Percentiles rank a stretch among this genome's conserved stretches.
Conservation (phyloP, 1,284 basidiomycete genomes). For the Puccinia hordei region DNA sequence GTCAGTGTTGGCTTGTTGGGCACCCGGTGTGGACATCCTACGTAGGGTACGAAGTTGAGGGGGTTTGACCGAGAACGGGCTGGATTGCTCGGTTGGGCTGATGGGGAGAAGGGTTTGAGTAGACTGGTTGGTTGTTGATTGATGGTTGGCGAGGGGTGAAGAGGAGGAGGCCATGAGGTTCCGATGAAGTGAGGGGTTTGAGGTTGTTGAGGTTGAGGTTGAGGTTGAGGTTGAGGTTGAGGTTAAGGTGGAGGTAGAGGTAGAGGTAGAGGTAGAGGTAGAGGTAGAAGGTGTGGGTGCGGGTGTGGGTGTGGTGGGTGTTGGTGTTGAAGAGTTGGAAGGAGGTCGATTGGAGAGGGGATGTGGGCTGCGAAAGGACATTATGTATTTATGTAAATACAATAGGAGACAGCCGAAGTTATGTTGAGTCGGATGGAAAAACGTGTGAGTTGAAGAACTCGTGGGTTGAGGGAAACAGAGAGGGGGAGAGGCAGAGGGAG, state of each 20-base stretch:
- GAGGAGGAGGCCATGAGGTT: background rate
- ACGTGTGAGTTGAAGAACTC: too few species aligned
- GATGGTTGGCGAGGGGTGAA: too few species aligned
- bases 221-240: background rate
- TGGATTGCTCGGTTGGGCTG: background rate
- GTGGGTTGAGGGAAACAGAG: too few species aligned
- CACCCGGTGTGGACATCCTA: slow-evolving; percentile 35
- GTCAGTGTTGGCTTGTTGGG: background rate
- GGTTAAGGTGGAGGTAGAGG: background rate
- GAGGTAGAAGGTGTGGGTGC: too few species aligned
- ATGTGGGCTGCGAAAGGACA: too few species aligned
- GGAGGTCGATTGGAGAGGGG: too few species aligned
- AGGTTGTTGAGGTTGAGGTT: background rate
- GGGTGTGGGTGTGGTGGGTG: too few species aligned
- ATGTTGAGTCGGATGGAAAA: too few species aligned
- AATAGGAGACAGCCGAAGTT: too few species aligned
- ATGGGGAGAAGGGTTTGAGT: background rate
- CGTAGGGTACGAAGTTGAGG: slow-evolving; percentile 12
- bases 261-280: background rate
- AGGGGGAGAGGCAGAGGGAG: too few species aligned
- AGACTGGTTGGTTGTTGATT: background rate
- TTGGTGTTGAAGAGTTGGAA: too few species aligned
- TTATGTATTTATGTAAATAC: too few species aligned
- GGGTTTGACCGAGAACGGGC: background rate
- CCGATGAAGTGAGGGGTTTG: background rate